Evolutionary conservation across 768 basidiomycete genomes (phyloP).

Genomic region (Cubamyces lactineus): DNA sequence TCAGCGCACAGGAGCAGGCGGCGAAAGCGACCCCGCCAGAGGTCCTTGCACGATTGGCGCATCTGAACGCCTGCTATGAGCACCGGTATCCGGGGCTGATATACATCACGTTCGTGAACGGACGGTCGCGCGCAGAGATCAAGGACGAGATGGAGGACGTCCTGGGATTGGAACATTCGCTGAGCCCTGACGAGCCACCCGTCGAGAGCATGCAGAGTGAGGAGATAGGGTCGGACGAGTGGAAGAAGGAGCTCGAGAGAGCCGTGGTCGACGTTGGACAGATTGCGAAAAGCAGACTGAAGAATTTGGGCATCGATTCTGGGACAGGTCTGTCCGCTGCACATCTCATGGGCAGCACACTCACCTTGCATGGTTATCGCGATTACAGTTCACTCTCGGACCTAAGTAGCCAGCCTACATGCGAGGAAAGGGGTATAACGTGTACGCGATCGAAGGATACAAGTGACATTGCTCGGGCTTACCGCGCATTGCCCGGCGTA

Average conservation of each 20-base stretch:
- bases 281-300: slow-evolving; percentile 76
- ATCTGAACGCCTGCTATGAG: slow-evolving; percentile 83
- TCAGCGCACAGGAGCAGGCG: slow-evolving; percentile 83
- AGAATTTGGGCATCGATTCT: slow-evolving; percentile 44
- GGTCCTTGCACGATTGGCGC: slow-evolving; percentile 69
- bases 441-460: not conserved
- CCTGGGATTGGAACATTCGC: slow-evolving; percentile 54
- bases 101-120: slow-evolving; percentile 94
- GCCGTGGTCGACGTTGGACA: slow-evolving; percentile 73
- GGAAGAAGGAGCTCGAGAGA: slow-evolving; percentile 70
- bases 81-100: slow-evolving; percentile 70
- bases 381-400: not conserved
- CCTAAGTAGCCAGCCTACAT: not conserved
- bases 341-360: not conserved
- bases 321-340: slow-evolving; percentile 8
- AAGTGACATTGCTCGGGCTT: not conserved
- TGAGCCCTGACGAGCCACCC: slow-evolving; percentile 46
- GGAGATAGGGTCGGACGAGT: slow-evolving; percentile 46
- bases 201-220: slow-evolving; percentile 43
- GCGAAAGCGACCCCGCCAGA: slow-evolving; percentile 65
- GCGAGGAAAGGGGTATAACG: not conserved
- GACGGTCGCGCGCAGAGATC: slow-evolving; percentile 70
- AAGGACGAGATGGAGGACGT: slow-evolving; percentile 79
- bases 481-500: slow-evolving; percentile 1
- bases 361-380: not conserved